These are phyloP conservation scores for Starmerella potacharoeniae DNA, from an alignment of 805 yeast species.

Conservation along the genomic window DNA sequence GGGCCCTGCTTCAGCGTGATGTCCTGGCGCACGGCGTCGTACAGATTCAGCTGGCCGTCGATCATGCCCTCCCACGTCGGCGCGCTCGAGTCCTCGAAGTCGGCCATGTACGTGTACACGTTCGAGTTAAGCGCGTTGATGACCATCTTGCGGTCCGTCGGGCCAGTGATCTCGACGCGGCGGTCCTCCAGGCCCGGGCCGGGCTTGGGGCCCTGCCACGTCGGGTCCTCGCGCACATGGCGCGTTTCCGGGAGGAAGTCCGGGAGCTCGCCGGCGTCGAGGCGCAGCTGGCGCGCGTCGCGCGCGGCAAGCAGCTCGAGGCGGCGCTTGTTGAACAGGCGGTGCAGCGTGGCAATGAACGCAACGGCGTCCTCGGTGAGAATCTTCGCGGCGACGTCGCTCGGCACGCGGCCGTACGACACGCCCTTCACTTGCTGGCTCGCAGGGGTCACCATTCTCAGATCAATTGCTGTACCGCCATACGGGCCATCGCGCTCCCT, in stretches of 20 bases:
- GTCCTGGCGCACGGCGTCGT: constrained; percentile 54
- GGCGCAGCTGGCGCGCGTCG: constrained; percentile 40
- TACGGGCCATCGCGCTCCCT: background rate
- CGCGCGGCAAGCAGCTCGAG: constrained; percentile 45
- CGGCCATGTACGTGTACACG: constrained; percentile 67
- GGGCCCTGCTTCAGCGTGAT: constrained; percentile 33
- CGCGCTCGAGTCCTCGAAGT: constrained; percentile 61
- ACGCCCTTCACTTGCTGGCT: constrained; percentile 36
- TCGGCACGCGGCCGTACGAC: constrained; percentile 44
- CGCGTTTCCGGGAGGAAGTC: constrained; percentile 57
- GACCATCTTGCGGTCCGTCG: constrained; percentile 66
- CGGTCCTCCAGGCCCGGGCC: constrained; percentile 61
- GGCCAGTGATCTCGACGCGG: constrained; percentile 67
- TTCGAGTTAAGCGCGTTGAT: constrained; percentile 59
- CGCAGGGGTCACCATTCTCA: constrained; percentile 25
- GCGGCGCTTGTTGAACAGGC: constrained; percentile 48
- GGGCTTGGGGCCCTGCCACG: constrained; percentile 61
- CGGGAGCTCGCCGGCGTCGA: constrained; percentile 56
- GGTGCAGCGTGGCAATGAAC: constrained; percentile 54
- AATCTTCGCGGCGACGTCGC: constrained; percentile 40
- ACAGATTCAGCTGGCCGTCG: constrained; percentile 59
- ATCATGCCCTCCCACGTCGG: constrained; percentile 60
- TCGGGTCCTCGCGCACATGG: constrained; percentile 49
- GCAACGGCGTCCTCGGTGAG: constrained; percentile 53
- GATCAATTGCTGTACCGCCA: background rate